Evolutionary conservation across 2,329 filamentous ascomycete genomes (phyloP).

Genomic region (Xylariaceae sp.): DNA sequence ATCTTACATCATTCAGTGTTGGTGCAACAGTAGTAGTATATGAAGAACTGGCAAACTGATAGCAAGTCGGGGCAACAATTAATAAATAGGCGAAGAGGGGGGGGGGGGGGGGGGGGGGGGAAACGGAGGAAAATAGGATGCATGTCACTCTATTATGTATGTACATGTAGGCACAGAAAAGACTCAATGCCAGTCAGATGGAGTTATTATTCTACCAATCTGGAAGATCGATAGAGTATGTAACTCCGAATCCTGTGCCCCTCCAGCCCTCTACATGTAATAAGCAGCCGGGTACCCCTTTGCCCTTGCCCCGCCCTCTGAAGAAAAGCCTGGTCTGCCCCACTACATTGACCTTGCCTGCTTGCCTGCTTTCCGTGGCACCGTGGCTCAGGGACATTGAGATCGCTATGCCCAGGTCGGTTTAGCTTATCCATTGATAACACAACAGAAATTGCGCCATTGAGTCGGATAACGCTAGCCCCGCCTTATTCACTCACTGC

Average conservation of each 20-base stretch:
- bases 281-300: too few species aligned
- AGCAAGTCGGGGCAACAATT: conserved; percentile 10
- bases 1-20: conserved; percentile 9
- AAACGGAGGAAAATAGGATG: conserved; percentile 1
- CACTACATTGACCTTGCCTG: too few species aligned
- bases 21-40: conserved; percentile 8
- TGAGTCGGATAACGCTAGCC: not conserved
- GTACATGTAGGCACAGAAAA: too few species aligned
- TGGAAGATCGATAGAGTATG: conserved; percentile 13
- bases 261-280: too few species aligned
- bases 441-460: conserved; percentile 18
- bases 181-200: conserved; percentile 9
- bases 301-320: too few species aligned
- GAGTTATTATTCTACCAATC: conserved; percentile 20
- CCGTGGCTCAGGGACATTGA: conserved; percentile 13
- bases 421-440: not conserved
- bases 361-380: too few species aligned
- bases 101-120: not conserved
- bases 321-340: too few species aligned
- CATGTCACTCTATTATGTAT: not conserved
- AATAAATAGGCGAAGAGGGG: conserved; percentile 1
- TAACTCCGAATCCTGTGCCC: conserved; percentile 21
- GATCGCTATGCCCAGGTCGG: not conserved
- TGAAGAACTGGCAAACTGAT: not conserved
- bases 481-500: too few species aligned